phyloP scores from a whole-genome alignment of 106 monocot species.

The Allium cepa region DNA sequence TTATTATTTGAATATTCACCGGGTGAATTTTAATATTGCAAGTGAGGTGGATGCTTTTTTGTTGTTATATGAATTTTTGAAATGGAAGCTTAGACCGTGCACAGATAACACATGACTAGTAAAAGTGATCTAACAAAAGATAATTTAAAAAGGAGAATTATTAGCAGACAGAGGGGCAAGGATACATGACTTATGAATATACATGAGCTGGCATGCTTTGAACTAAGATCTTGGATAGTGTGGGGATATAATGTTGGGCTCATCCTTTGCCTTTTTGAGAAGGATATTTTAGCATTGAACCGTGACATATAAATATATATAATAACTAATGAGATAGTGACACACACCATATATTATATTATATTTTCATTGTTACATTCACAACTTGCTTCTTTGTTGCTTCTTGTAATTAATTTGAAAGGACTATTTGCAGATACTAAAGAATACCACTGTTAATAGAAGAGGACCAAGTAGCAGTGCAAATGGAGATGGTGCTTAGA shows the following conservation, averaged over 20 bases:
- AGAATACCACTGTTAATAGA: constrained; percentile 12
- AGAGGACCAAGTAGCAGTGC: constrained; percentile 5
- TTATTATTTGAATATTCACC: no score
- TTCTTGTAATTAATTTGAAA: neutral
- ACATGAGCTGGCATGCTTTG: no score
- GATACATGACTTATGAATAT: no score
- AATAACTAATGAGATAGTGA: neutral
- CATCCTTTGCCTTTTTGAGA: neutral
- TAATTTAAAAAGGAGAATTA: no score
- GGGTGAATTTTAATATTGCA: no score
- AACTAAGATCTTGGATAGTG: no score
- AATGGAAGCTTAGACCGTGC: no score
- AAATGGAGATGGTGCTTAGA: constrained; percentile 5
- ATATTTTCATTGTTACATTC: neutral
- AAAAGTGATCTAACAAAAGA: no score
- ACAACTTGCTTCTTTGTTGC: neutral
- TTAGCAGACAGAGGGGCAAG: no score
- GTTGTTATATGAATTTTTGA: no score
- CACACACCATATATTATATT: neutral
- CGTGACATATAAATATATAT: neutral
- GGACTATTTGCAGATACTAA: constrained; percentile 2
- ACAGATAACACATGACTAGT: no score
- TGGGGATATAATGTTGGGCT: neutral
- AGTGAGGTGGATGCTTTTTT: no score
- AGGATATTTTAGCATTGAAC: neutral